Evolutionary conservation across 1,284 basidiomycete genomes (phyloP), one percentile per base, ranked within the genome.

Genomic region (Rhodotorula sp.): DNA sequence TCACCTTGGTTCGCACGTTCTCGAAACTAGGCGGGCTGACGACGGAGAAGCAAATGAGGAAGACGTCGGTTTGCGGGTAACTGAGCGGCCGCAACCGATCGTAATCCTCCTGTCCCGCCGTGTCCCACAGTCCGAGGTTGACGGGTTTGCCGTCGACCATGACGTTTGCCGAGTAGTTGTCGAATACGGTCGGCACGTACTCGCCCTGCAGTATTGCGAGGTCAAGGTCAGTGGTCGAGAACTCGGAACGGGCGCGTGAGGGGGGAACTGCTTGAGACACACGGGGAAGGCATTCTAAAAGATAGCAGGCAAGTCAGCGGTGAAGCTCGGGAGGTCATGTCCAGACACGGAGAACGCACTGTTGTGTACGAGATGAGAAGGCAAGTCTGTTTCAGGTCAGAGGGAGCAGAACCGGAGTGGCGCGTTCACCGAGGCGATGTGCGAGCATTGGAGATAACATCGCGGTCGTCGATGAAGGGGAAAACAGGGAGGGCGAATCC

Each of bases 101-200:
- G 82, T 95, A 96, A 85, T 97, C 94, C 83, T 98, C 95, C 84
- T 97, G 95, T 79, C 95, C 95, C 63, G 95, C 95, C n/a, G 95
- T 98, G 87, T 97, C 94, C 95, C 94, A 98, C 69, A 98, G 85
- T 68, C 96, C 96, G 69, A 99, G 88, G 69, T 92, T 94, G 79
- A 99, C 96, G 61, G 97, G 97, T 86, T 97, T 97, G 79, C 94
- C 93, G 80, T 99, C 97, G 71, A 99, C 95, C 89, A 97, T 95
- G 74, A 99, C 95, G 84, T 94, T 83, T 31, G 81, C 83, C 20
- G 75, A 76, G 64, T 96, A 97, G 85, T 97, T 96, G 85, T 96
- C 93, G 80, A 96, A 95, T 62, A 81, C 94, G 82, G 94, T 97
- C 73, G 94, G 95, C 81, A 97, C 94, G 84, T 97, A 97, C 85